Evolutionary conservation across 345 rosid species (phyloP).

Genomic region (Gossypium sturtianum): DNA sequence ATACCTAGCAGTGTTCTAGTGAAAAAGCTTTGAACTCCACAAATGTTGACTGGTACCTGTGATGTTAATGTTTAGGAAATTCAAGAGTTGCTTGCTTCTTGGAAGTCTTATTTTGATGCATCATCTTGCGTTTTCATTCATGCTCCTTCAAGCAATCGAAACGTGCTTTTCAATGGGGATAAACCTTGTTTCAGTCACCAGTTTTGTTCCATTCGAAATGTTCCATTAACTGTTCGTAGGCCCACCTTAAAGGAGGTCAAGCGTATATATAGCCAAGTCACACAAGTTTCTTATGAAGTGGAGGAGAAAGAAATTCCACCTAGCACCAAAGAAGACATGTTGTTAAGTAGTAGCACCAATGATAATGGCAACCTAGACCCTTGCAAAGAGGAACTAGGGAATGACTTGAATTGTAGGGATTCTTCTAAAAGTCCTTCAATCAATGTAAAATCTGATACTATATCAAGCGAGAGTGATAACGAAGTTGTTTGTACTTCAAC

Average conservation of each 20-base stretch:
- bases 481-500: slow-evolving; percentile 48
- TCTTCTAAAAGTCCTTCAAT: slow-evolving; percentile 30
- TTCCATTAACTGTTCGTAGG: slow-evolving; percentile 68
- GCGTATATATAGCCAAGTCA: slow-evolving; percentile 60
- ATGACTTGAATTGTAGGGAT: slow-evolving; percentile 22
- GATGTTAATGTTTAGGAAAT: slow-evolving; percentile 51
- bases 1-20: background rate
- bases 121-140: slow-evolving; percentile 60
- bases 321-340: slow-evolving; percentile 18
- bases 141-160: slow-evolving; percentile 84
- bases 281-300: slow-evolving; percentile 56
- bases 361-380: slow-evolving; percentile 19
- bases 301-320: slow-evolving; percentile 37
- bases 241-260: slow-evolving; percentile 88
- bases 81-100: slow-evolving; percentile 76
- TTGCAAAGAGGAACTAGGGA: slow-evolving; percentile 29
- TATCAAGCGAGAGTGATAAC: slow-evolving; percentile 27
- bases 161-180: slow-evolving; percentile 61
- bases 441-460: slow-evolving; percentile 26
- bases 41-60: slow-evolving; percentile 10
- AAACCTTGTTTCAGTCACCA: slow-evolving; percentile 62
- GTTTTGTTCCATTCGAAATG: slow-evolving; percentile 39
- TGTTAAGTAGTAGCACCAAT: slow-evolving; percentile 17
- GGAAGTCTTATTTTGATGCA: slow-evolving; percentile 92
- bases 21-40: background rate